Percentiles rank a stretch among this genome's conserved stretches.
These are phyloP conservation scores for Penicillium sp. DNA, from an alignment of 2,329 filamentous ascomycete genomes.

Conservation along the genomic window DNA sequence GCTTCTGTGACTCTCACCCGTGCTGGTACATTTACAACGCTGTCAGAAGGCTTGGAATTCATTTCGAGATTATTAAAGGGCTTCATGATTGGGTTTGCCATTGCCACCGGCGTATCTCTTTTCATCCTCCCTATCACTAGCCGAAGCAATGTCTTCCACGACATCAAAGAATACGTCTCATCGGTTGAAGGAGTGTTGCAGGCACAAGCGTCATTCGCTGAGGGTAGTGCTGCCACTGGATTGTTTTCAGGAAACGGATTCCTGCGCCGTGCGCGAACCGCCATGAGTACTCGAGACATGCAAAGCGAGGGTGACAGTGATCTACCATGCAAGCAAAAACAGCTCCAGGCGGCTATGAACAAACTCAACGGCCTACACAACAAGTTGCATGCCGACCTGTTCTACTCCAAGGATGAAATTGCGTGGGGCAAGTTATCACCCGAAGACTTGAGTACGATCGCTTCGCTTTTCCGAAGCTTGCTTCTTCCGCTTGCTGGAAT, in stretches of 20 bases:
- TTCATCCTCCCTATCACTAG: conserved; percentile 71
- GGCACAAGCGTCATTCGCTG: conserved; percentile 67
- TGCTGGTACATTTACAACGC: conserved; percentile 57
- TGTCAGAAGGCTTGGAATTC: conserved; percentile 36
- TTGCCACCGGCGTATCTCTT: conserved; percentile 67
- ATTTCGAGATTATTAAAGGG: conserved; percentile 61
- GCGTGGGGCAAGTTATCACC: conserved; percentile 72
- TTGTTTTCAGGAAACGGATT: conserved; percentile 23
- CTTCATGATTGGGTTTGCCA: conserved; percentile 70
- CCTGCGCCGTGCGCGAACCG: conserved; percentile 29
- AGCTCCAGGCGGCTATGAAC: conserved; percentile 43
- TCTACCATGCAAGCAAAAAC: conserved; percentile 30
- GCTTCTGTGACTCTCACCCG: conserved; percentile 65
- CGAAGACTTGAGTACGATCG: conserved; percentile 66
- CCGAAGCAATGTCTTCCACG: conserved; percentile 66
- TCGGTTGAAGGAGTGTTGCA: conserved; percentile 61
- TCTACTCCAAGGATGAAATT: conserved; percentile 75
- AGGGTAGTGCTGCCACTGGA: conserved; percentile 32
- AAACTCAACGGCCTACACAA: conserved; percentile 64
- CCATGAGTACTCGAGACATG: conserved; percentile 20
- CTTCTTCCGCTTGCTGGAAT: conserved; percentile 71
- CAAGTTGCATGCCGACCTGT: conserved; percentile 69
- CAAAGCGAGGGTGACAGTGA: conserved; percentile 17
- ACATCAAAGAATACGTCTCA: conserved; percentile 60
- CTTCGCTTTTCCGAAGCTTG: conserved; percentile 64